Conservation (phyloP, 345 rosid species). For the Aurinia saxatilis region DNA sequence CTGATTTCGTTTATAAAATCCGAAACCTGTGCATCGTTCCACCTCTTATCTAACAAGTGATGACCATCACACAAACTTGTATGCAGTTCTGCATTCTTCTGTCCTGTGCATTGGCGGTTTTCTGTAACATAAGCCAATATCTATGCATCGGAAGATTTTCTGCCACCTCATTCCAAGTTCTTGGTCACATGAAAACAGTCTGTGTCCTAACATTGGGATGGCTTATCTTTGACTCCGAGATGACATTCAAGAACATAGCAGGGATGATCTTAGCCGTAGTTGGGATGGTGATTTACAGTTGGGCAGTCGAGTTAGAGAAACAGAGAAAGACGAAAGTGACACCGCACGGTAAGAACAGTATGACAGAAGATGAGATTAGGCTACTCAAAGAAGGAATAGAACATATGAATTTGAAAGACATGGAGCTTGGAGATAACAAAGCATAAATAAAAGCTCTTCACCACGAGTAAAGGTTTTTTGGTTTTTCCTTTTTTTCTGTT, state of each 20-base stretch:
- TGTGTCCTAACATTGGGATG: conserved; percentile 85
- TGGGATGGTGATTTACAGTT: conserved; percentile 91
- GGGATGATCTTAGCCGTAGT: conserved; percentile 81
- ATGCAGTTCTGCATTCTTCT: conserved; percentile 70
- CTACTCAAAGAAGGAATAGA: conserved; percentile 65
- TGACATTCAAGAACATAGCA: conserved; percentile 75
- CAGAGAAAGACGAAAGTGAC: conserved; percentile 35
- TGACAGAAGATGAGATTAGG: conserved; percentile 73
- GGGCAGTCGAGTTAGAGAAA: conserved; percentile 90
- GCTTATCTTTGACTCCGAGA: conserved; percentile 76
- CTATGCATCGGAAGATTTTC: conserved; percentile 98
- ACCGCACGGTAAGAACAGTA: conserved; percentile 51
- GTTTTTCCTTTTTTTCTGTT: neutral
- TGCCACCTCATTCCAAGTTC: conserved; percentile 84
- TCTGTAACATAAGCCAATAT: conserved; percentile 94
- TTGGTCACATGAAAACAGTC: conserved; percentile 97
- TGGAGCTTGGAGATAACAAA: conserved; percentile 61
- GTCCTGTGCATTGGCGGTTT: conserved; percentile 84
- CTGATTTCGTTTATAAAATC: neutral
- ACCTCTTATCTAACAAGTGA: neutral
- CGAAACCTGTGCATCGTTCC: conserved; percentile 3
- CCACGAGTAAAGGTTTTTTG: neutral
- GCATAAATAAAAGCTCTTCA: conserved; percentile 24
- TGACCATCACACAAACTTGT: neutral
- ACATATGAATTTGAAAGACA: conserved; percentile 41